Percentiles rank a stretch among this genome's conserved stretches.
Evolutionary conservation across 2,329 filamentous ascomycete species (phyloP).

Genomic region (Apiospora aurea): DNA sequence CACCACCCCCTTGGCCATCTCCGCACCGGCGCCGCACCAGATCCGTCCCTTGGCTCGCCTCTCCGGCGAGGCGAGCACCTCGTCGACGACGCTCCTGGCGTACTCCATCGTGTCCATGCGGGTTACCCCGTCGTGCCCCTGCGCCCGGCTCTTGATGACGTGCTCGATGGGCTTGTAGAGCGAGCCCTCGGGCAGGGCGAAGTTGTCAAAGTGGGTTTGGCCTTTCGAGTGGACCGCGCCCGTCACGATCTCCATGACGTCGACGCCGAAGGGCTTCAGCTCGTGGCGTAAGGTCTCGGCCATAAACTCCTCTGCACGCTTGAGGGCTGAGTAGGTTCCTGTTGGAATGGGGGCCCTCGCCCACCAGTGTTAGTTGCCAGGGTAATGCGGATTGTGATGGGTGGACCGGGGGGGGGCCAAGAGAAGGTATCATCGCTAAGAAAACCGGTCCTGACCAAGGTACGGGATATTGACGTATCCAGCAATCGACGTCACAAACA

Average conservation of each 20-base stretch:
- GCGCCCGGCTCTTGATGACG: constrained; percentile 32
- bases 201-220: constrained; percentile 38
- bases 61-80: constrained; percentile 27
- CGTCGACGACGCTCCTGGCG: constrained; percentile 32
- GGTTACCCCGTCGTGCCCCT: constrained; percentile 34
- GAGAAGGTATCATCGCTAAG: not conserved
- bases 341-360: too few species aligned
- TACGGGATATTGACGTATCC: constrained; percentile 26
- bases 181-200: constrained; percentile 33
- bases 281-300: constrained; percentile 38
- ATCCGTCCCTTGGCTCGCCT: constrained; percentile 30
- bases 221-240: constrained; percentile 36
- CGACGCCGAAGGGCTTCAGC: constrained; percentile 37
- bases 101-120: constrained; percentile 37
- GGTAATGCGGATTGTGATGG: too few species aligned
- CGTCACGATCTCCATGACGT: constrained; percentile 38
- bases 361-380: too few species aligned
- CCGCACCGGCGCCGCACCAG: not conserved
- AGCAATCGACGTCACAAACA: constrained; percentile 30
- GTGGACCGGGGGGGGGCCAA: too few species aligned
- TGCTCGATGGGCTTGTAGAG: constrained; percentile 36
- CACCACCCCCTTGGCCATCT: not conserved
- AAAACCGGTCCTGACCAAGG: not conserved
- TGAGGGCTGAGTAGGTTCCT: constrained; percentile 34
- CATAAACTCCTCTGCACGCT: constrained; percentile 36